Evolutionary conservation across 2,329 filamentous ascomycete genomes (phyloP).

Genomic region (Pyrenophora graminea): DNA sequence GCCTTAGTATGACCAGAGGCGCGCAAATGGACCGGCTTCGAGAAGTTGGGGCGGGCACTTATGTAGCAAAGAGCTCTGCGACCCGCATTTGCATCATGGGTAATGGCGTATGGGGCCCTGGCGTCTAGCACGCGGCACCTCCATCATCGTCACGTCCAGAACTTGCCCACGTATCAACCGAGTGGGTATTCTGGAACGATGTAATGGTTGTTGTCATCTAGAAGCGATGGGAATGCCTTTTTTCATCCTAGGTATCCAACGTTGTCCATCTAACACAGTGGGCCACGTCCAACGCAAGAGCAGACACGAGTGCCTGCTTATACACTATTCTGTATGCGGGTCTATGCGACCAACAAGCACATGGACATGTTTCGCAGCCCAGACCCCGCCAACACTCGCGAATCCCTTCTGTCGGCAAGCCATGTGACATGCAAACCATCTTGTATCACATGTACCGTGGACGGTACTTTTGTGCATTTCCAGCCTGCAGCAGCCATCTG

Average conservation of each 20-base stretch:
- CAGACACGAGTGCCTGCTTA: constrained; percentile 3
- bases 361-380: constrained; percentile 1
- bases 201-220: constrained; percentile 2
- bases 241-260: not conserved
- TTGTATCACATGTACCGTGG: not conserved
- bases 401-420: not conserved
- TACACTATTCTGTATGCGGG: constrained; percentile 19
- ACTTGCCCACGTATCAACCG: constrained; percentile 16
- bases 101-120: constrained; percentile 21
- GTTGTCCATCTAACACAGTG: not conserved
- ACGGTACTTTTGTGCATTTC: not conserved
- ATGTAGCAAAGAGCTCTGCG: constrained; percentile 32
- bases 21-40: constrained; percentile 21
- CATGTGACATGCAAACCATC: not conserved
- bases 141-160: constrained; percentile 19
- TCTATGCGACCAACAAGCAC: constrained; percentile 13
- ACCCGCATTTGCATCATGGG: constrained; percentile 41
- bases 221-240: constrained; percentile 1
- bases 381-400: not conserved
- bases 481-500: not conserved
- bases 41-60: constrained; percentile 29
- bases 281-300: not conserved
- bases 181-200: constrained; percentile 6
- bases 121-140: constrained; percentile 31
- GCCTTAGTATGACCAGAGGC: constrained; percentile 19